Base-by-base conservation (phyloP, 2,329 filamentous ascomycete genomes). In the Diaporthe sp. region DNA sequence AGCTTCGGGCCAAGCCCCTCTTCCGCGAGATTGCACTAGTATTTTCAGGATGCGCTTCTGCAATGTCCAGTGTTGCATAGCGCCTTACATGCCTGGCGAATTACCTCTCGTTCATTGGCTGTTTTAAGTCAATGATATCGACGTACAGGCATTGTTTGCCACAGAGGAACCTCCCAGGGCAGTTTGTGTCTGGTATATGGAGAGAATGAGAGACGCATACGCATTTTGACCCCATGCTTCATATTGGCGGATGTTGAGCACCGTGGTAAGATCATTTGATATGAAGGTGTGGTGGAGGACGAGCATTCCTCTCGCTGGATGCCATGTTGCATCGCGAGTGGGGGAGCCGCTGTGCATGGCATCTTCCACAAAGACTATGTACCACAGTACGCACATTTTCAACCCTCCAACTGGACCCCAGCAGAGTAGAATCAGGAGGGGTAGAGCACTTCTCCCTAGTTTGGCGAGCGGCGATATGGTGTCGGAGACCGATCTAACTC, bases 31-130 rank as follows among this genome's bases (percentile, higher is more conserved):
- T 25, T 15, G 44, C 47, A 68, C 47, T 68, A 68, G 35, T 6
- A 39, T 37, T 9, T n/a, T 63, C 59, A 63, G 25, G 39, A 63
- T 63, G n/a, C 59, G 25, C 39, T 63, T 22, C n/a, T 53, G 63
- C 47, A 37, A 50, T 27, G 10, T 39, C 19, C 44, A 53, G 10
- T 25, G 63, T 68, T 53, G 47, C 63, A 68, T 27, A 1, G 32
- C 25, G 47, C 32, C 44, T 53, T 53, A 53, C 47, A 30, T 37
- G 13, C 63, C 63, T 53, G 63, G 15, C n/a, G 10, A 19, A 39
- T 13, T 25, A 2, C n/a, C 2, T 51, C 1, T 35, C 32, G 17
- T 22, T 13, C 17, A 68, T 53, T 68, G 63, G 63, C 32, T 35
- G 32, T 15, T 35, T 25, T 4, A n/a, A 35, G 19, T 58, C 55